Evolutionary conservation across 106 monocot genomes (phyloP).

Genomic region (Platanthera guangdongensis): DNA sequence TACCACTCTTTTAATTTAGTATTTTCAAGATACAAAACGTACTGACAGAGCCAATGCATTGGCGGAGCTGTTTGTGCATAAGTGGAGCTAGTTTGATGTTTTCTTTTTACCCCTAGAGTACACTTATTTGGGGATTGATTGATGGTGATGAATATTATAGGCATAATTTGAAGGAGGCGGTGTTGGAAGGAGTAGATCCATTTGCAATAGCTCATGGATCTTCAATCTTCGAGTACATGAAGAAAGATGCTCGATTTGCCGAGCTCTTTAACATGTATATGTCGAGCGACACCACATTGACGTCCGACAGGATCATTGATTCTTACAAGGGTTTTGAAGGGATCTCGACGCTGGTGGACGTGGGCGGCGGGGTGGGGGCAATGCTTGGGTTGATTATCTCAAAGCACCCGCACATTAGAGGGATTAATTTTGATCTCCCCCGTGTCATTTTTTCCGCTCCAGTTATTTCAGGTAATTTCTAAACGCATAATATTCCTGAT

Average conservation of each 20-base stretch:
- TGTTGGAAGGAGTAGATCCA: conserved; percentile 2
- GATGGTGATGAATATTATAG: not conserved
- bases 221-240: conserved; percentile 26
- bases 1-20: too few relatives aligned
- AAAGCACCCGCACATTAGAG: conserved; percentile 9
- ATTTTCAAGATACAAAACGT: too few relatives aligned
- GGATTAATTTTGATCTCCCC: conserved; percentile 19
- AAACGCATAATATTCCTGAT: too few relatives aligned
- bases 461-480: not conserved
- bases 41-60: too few relatives aligned
- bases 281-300: conserved; percentile 19
- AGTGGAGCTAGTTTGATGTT: too few relatives aligned
- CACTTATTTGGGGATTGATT: too few relatives aligned
- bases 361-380: conserved; percentile 10
- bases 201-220: conserved; percentile 15
- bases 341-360: conserved; percentile 4
- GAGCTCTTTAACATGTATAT: conserved; percentile 32
- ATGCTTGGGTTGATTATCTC: conserved; percentile 7
- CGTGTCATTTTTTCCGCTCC: conserved; percentile 6
- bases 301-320: conserved; percentile 20
- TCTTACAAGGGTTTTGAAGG: conserved; percentile 16
- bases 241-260: conserved; percentile 5
- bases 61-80: too few relatives aligned
- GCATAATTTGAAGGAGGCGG: conserved; percentile 7
- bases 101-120: too few relatives aligned